Evolutionary conservation across 2,329 filamentous ascomycete genomes (phyloP).

Genomic region (Bimuria novae-zelandiae): DNA sequence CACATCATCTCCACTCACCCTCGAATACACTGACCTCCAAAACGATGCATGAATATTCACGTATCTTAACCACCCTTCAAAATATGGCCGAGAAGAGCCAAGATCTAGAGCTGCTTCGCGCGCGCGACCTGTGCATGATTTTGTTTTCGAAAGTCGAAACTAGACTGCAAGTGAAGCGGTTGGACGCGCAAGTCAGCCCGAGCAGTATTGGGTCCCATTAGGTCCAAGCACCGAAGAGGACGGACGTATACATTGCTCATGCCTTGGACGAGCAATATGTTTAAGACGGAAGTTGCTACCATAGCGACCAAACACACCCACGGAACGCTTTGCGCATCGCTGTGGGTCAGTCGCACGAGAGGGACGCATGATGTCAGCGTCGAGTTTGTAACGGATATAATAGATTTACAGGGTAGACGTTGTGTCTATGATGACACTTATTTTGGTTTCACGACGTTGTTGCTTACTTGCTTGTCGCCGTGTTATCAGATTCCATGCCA

Average conservation of each 20-base stretch:
- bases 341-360: too few relatives aligned
- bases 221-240: too few relatives aligned
- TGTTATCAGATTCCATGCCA: background rate
- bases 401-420: too few relatives aligned
- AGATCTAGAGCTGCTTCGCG: slow-evolving; percentile 18
- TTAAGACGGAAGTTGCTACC: background rate
- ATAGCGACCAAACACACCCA: too few relatives aligned
- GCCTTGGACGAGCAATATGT: background rate
- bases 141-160: slow-evolving; percentile 20
- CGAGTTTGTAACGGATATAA: too few relatives aligned
- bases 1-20: slow-evolving; percentile 21
- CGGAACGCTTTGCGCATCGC: too few relatives aligned
- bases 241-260: too few relatives aligned
- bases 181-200: background rate
- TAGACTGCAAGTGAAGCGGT: slow-evolving; percentile 8
- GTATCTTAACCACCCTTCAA: slow-evolving; percentile 17
- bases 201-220: background rate
- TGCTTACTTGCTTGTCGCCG: too few relatives aligned
- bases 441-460: too few relatives aligned
- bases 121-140: slow-evolving; percentile 18
- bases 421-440: too few relatives aligned
- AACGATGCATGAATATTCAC: slow-evolving; percentile 16
- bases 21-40: background rate
- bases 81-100: slow-evolving; percentile 15
- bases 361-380: too few relatives aligned